Evolutionary conservation across 202 grass and related monocot species (phyloP).

Genomic region (Cymbopogon flexuosus): DNA sequence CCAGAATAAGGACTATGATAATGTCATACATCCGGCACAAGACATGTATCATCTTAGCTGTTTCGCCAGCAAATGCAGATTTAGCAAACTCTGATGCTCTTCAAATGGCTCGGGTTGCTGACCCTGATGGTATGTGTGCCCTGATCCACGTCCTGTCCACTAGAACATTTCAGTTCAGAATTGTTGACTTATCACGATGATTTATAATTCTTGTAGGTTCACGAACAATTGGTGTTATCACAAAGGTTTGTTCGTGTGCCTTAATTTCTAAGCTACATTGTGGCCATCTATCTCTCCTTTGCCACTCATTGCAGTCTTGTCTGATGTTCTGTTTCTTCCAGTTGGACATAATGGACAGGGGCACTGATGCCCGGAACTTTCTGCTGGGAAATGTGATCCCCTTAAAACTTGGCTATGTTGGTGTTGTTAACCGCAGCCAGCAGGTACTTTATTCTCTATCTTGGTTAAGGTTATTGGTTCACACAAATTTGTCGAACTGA

Average conservation of each 20-base stretch:
- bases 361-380: constrained; percentile 99
- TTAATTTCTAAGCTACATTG: constrained; percentile 9
- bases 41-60: constrained; percentile 95
- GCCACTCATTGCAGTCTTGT: background rate
- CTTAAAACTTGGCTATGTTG: constrained; percentile 88
- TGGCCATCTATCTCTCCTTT: background rate
- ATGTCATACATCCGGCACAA: constrained; percentile 95
- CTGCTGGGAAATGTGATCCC: constrained; percentile 95
- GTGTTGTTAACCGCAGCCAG: constrained; percentile 85
- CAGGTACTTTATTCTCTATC: constrained; percentile 43
- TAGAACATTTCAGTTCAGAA: constrained; percentile 1
- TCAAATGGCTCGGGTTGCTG: constrained; percentile 86
- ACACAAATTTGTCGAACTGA: constrained; percentile 17
- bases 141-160: background rate
- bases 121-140: constrained; percentile 73
- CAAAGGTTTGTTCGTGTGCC: constrained; percentile 58
- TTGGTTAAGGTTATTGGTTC: background rate
- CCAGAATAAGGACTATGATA: constrained; percentile 98
- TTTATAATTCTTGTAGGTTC: constrained; percentile 59
- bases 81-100: constrained; percentile 97
- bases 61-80: constrained; percentile 98
- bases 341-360: constrained; percentile 99
- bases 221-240: constrained; percentile 98
- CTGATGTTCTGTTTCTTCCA: constrained; percentile 41
- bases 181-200: background rate